Percentiles rank a stretch among this genome's conserved stretches.
Evolutionary conservation across 1,284 basidiomycete species (phyloP).

Genomic region (Inonotus hispidus): DNA sequence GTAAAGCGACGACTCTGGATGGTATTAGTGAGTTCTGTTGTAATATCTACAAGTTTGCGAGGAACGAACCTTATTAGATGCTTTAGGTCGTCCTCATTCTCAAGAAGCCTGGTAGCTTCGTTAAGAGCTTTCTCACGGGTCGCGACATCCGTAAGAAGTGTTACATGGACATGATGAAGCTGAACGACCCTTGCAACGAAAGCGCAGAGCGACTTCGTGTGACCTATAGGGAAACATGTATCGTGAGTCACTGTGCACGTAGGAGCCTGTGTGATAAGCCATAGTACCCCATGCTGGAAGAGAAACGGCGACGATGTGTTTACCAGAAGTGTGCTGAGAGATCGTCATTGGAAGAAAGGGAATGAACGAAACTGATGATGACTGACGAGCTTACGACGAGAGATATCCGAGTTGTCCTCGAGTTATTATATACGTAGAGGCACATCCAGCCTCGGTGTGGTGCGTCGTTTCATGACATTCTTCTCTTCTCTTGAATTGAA

Average conservation of each 20-base stretch:
- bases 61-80: constrained; percentile 4
- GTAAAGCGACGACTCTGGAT: constrained; percentile 11
- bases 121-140: not conserved
- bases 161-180: not conserved
- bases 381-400: no score
- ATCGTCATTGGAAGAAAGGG: not conserved
- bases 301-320: constrained; percentile 6
- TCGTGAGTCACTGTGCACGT: not conserved
- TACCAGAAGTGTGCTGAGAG: not conserved
- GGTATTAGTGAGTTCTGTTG: not conserved
- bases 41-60: not conserved
- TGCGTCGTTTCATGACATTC: no score
- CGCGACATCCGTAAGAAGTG: constrained; percentile 1
- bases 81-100: not conserved
- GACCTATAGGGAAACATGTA: not conserved
- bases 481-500: no score
- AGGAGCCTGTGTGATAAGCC: no score
- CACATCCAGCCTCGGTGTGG: no score
- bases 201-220: constrained; percentile 11
- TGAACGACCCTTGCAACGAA: constrained; percentile 5
- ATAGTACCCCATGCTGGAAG: constrained; percentile 9
- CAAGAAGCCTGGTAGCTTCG: constrained; percentile 3
- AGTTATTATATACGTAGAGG: no score
- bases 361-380: no score
- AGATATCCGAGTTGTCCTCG: no score